Evolutionary conservation across 768 basidiomycete genomes (phyloP).

Genomic region (Gyrodon lividus): DNA sequence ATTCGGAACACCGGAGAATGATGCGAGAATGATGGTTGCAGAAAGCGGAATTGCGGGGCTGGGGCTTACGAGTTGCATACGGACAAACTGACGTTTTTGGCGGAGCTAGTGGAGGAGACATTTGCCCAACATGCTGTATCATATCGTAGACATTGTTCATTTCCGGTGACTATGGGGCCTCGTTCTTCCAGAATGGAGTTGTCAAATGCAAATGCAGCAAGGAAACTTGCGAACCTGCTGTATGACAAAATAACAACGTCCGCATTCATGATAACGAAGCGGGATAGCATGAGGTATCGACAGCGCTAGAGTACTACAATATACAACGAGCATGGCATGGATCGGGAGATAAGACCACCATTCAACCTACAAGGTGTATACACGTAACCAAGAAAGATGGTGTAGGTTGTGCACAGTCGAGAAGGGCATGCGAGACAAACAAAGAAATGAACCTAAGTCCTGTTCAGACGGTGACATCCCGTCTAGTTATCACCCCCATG

Average conservation of each 20-base stretch:
- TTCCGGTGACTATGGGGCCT: not conserved
- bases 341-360: conserved; percentile 20
- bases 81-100: conserved; percentile 8
- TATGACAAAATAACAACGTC: conserved; percentile 22
- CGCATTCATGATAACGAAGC: conserved; percentile 17
- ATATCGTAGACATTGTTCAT: not conserved
- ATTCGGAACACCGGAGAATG: conserved; percentile 26
- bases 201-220: not conserved
- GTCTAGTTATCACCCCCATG: conserved; percentile 34
- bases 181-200: not conserved
- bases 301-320: conserved; percentile 28
- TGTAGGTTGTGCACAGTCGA: conserved; percentile 16
- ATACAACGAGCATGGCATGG: conserved; percentile 23
- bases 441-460: conserved; percentile 17
- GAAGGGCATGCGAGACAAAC: conserved; percentile 16
- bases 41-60: conserved; percentile 16
- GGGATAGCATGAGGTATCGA: conserved; percentile 30
- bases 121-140: not conserved
- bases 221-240: not conserved
- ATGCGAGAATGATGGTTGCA: conserved; percentile 4
- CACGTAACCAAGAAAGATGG: conserved; percentile 9
- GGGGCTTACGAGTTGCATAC: conserved; percentile 12
- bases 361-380: conserved; percentile 31
- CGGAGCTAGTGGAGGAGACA: too few species aligned
- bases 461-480: conserved; percentile 13